These are phyloP conservation scores for Simplicillium sp. DNA, from an alignment of 2,329 filamentous ascomycete genomes.

Conservation along the genomic window DNA sequence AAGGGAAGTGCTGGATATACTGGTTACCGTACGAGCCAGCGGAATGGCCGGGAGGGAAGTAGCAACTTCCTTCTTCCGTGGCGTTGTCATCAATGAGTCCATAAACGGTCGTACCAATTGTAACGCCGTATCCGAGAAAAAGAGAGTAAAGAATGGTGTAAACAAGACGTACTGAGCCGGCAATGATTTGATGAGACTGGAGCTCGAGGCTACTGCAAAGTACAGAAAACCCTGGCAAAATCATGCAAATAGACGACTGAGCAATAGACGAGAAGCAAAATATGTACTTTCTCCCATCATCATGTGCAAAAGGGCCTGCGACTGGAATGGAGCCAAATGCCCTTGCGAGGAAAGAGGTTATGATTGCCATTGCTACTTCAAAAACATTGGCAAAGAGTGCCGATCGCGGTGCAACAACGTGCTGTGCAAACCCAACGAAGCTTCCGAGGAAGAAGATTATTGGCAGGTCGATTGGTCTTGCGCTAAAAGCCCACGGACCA, in stretches of 20 bases:
- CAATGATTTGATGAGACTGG: conserved; percentile 54
- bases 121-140: conserved; percentile 58
- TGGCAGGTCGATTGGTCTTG: conserved; percentile 2
- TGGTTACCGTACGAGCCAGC: neutral
- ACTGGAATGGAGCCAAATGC: conserved; percentile 3
- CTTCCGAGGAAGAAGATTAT: conserved; percentile 4
- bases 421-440: conserved; percentile 5
- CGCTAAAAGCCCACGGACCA: conserved; percentile 4
- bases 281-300: neutral
- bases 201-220: conserved; percentile 49
- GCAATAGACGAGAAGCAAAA: conserved; percentile 5
- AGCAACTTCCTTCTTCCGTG: too few relatives aligned
- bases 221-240: conserved; percentile 24
- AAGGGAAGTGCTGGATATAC: conserved; percentile 3
- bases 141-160: conserved; percentile 62
- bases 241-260: conserved; percentile 5
- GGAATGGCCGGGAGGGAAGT: conserved; percentile 12
- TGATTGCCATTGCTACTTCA: conserved; percentile 5
- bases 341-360: conserved; percentile 1
- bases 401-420: conserved; percentile 1
- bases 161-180: conserved; percentile 59
- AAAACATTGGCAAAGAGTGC: conserved; percentile 5
- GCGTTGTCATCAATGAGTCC: conserved; percentile 43
- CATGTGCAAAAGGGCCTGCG: neutral
- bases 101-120: conserved; percentile 50